phyloP scores from a whole-genome alignment of 106 monocot species.

The Platanthera zijinensis region DNA sequence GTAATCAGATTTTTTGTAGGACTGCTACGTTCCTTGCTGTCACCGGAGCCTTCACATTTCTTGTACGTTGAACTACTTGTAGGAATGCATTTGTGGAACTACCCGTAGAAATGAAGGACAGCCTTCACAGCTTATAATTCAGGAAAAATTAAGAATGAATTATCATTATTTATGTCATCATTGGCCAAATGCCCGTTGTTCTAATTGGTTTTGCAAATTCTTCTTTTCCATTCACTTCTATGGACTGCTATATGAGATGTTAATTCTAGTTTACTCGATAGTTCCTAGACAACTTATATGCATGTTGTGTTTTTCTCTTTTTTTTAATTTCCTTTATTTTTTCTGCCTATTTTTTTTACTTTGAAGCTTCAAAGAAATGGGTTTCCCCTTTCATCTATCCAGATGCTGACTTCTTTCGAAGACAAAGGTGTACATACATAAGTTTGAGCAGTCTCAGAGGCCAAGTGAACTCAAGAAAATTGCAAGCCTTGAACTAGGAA shows the following conservation, averaged over 20 bases:
- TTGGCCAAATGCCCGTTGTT: not conserved
- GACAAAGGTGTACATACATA: too few relatives aligned
- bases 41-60: conserved; percentile 60
- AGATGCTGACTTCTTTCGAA: too few relatives aligned
- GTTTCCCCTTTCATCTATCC: too few relatives aligned
- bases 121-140: not conserved
- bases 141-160: not conserved
- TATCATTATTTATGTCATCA: not conserved
- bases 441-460: too few relatives aligned
- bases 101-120: not conserved
- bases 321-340: not conserved
- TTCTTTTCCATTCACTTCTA: not conserved
- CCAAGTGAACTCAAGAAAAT: too few relatives aligned
- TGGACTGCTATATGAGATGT: not conserved
- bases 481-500: too few relatives aligned
- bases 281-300: not conserved
- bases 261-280: not conserved
- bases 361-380: too few relatives aligned
- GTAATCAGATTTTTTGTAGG: conserved; percentile 71
- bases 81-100: not conserved
- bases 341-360: not conserved
- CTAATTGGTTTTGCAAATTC: not conserved
- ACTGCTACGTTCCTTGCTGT: conserved; percentile 48
- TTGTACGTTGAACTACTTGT: conserved; percentile 40
- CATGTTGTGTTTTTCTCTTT: not conserved